A percentile compares a stretch with the other conserved stretches of the same genome.
These are phyloP conservation scores for Teratosphaeria epicoccoides DNA, from an alignment of 2,329 filamentous ascomycete species.

Conservation along the genomic window DNA sequence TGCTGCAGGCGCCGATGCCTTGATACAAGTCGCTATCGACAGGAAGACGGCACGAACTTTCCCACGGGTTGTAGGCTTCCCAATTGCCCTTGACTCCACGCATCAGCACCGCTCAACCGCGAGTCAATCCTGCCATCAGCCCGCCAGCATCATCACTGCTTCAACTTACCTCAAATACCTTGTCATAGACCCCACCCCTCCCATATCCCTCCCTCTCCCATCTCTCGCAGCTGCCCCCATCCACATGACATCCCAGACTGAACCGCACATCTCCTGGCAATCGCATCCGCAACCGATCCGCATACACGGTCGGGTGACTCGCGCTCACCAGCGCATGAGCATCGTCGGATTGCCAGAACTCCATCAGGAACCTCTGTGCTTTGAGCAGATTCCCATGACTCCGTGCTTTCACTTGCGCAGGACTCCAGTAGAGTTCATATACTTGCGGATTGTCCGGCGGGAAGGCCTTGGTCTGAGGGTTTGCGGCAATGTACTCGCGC, in stretches of 20 bases:
- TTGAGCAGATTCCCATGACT: constrained; percentile 37
- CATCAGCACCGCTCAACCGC: too few relatives aligned
- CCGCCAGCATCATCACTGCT: too few relatives aligned
- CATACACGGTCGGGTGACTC: constrained; percentile 38
- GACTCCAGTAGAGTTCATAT: constrained; percentile 42
- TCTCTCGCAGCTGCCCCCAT: constrained; percentile 41
- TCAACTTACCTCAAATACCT: constrained; percentile 43
- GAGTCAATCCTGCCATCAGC: too few relatives aligned
- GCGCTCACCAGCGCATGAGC: constrained; percentile 33
- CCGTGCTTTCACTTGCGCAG: constrained; percentile 37
- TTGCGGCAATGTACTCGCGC: constrained; percentile 34
- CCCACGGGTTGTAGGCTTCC: constrained; percentile 77
- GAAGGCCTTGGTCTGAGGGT: constrained; percentile 39
- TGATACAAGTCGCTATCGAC: constrained; percentile 68
- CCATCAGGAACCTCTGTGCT: constrained; percentile 38
- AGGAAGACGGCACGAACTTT: constrained; percentile 56
- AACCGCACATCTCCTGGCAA: constrained; percentile 44
- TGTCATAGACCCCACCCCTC: constrained; percentile 56
- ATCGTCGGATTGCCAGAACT: constrained; percentile 38
- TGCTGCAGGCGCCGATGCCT: constrained; percentile 69
- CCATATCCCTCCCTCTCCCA: constrained; percentile 53
- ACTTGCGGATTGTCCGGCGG: constrained; percentile 40
- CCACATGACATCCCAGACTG: constrained; percentile 47
- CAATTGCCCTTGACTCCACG: constrained; percentile 49
- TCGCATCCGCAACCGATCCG: constrained; percentile 42